Base-by-base conservation (phyloP, 129 eudicot species). In the Cynara cardunculus region DNA sequence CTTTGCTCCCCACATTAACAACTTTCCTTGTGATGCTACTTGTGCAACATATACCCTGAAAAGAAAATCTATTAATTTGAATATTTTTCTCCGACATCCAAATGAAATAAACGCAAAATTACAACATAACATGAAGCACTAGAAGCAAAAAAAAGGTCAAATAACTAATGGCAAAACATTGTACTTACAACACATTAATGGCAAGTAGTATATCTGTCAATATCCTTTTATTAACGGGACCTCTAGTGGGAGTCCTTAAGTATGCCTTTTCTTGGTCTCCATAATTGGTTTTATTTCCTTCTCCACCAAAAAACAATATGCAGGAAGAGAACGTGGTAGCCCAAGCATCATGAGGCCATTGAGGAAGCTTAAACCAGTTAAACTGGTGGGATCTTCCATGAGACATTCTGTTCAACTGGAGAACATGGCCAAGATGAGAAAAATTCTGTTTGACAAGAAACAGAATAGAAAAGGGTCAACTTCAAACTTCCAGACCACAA, bases 1-100 rank as follows among this genome's bases (percentile, higher is more conserved):
- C 98, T 94, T 94, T 76, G 98, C 98, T 69, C 98, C 98, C 98
- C 89, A 90, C 76, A 83, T 82, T 73, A 92, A 59, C 59, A 94
- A 78, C 78, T 84, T 86, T 37, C 97, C 98, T 77, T 84, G 80
- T 28, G 98, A 87, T 53, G 89, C 87, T 13, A 84, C 44, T 82
- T 94, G 97, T 75, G 94, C 96, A 66, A 86, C 28, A 56, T 86
- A 94, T 61, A 87, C 87, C 85, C 98, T 94, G 88, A 80, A 81
- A 24, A 22, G 21, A 68, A 64, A 66, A 78, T 8, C 61, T 75
- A 74, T 32, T 2, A 14, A 35, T 22, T 62, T 75, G 25, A 72
- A 46, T 28, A 44, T 31, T 21, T 7, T 46, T 72, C 69, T 59
- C 74, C 65, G 14, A 66, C 68, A 12, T 25, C 32, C 32, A 77